Evolutionary conservation across 78 protist genomes (phyloP).

Genomic region (Dictyostelium purpureum): DNA sequence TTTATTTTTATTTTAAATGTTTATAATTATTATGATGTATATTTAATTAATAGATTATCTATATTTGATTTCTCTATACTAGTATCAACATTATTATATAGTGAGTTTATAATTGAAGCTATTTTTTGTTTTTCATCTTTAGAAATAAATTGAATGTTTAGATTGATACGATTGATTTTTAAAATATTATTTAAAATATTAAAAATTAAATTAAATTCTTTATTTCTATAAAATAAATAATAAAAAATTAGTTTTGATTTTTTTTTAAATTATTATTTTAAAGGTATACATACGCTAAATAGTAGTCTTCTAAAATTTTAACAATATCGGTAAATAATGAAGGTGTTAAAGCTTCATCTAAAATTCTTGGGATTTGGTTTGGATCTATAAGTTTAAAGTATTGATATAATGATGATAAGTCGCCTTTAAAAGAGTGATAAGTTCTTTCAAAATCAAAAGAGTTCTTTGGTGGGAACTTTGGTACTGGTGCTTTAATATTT

Average conservation of each 20-base stretch:
- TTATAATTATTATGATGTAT: not conserved
- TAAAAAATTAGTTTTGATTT: not conserved
- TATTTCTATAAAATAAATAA: slow-evolving; percentile 9
- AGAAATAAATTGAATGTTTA: slow-evolving; percentile 17
- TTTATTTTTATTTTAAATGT: no score
- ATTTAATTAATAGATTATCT: slow-evolving; percentile 7
- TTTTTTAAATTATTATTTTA: not conserved
- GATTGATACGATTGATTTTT: slow-evolving; percentile 26
- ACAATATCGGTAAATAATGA: slow-evolving; percentile 22
- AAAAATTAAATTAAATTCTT: slow-evolving; percentile 16
- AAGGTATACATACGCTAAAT: slow-evolving; percentile 12
- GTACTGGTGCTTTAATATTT: slow-evolving; percentile 41
- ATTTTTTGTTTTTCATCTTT: not conserved
- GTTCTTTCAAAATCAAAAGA: slow-evolving; percentile 68
- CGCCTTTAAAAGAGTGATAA: slow-evolving; percentile 22
- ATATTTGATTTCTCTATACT: not conserved
- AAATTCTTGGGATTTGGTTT: slow-evolving; percentile 2
- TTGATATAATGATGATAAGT: slow-evolving; percentile 12
- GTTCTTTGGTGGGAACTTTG: slow-evolving; percentile 61
- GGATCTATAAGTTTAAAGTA: slow-evolving; percentile 65
- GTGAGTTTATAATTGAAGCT: not conserved
- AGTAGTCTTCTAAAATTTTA: slow-evolving; percentile 14
- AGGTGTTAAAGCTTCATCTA: slow-evolving; percentile 58
- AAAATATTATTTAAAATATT: slow-evolving; percentile 7
- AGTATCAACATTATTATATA: not conserved